Evolutionary conservation across 2,329 filamentous ascomycete genomes (phyloP), one percentile per base, ranked within the genome.

Genomic region (Cordyceps farinosa): DNA sequence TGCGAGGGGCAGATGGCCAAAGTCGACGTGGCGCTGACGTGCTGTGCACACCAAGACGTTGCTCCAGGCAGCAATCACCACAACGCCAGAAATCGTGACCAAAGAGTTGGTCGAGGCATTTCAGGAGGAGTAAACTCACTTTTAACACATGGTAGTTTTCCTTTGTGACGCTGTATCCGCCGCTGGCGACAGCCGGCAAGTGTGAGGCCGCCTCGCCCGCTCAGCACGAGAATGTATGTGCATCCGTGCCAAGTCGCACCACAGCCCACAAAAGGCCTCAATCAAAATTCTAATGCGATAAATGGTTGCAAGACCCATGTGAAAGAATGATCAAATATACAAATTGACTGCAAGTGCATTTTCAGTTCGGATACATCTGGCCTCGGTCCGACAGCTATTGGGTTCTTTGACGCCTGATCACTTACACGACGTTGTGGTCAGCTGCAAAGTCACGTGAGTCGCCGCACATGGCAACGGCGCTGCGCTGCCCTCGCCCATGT

Each of bases 401-500:
- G 45, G 22, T 59, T 40, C 22, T 22, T 51, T 27, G 45, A 32
- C 13, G 45, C 56, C 45, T 51, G 56, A 61, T 38, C 48, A 61
- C 59, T 61, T 61, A 61, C 59, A 61, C 59, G 59, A 61, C 59
- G 59, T 61, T 55, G 13, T 30, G 6, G 32, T 61, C 59, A 61
- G 29, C 38, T 61, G 59, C 55, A 22, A 8, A 5, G 15, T 45
- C 56, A 59, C 45, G 56, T 59, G 56, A 48, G 1, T 4, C 22
- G 17, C 2, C 3, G 45, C 5, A 38, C 11, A 10, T 7, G 3
- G 40, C 40, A 56, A 45, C 40, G 40, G 54, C 29, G 40, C 54
- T 27, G 40, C 54, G n/a, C 29, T 56, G 30, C 54, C 29, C 54
- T 22, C 13, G 40, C 36, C 15, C 30, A 32, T 32, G 32, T 13